Evolutionary conservation across 306 rosid species (phyloP).

Genomic region (Sophora flavescens): DNA sequence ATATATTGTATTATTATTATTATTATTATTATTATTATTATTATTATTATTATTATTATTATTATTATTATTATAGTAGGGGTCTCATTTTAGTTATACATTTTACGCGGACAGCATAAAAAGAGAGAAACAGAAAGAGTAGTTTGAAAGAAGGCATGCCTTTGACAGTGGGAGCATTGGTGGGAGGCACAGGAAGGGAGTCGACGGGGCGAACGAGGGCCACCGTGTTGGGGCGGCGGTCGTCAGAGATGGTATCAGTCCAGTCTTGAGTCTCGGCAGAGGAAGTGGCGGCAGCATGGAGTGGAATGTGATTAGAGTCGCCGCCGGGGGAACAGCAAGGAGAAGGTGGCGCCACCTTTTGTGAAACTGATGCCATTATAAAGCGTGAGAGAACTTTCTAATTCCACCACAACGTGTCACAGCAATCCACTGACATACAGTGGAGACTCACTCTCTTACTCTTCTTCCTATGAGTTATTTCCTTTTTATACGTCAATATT

Average conservation of each 20-base stretch:
- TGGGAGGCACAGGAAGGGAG: slow-evolving; percentile 63
- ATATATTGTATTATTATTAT: too few relatives aligned
- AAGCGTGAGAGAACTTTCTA: slow-evolving; percentile 71
- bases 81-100: too few relatives aligned
- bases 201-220: slow-evolving; percentile 61
- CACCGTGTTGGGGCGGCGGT: slow-evolving; percentile 61
- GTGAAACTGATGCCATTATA: slow-evolving; percentile 95
- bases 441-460: slow-evolving; percentile 43
- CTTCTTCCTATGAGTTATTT: too few relatives aligned
- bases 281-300: slow-evolving; percentile 40
- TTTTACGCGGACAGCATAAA: too few relatives aligned
- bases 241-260: slow-evolving; percentile 57
- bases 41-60: too few relatives aligned
- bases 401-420: slow-evolving; percentile 66
- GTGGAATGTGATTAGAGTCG: slow-evolving; percentile 41
- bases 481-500: too few relatives aligned
- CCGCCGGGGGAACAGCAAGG: slow-evolving; percentile 48
- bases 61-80: too few relatives aligned
- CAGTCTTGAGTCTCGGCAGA: slow-evolving; percentile 58
- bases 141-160: slow-evolving; percentile 48
- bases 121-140: neutral
- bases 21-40: too few relatives aligned
- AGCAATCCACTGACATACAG: slow-evolving; percentile 87
- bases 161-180: slow-evolving; percentile 65
- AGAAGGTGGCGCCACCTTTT: slow-evolving; percentile 80